A percentile compares a stretch with the other conserved stretches of the same genome.
Evolutionary conservation across 345 rosid genomes (phyloP).

Genomic region (Physaria fendleri): DNA sequence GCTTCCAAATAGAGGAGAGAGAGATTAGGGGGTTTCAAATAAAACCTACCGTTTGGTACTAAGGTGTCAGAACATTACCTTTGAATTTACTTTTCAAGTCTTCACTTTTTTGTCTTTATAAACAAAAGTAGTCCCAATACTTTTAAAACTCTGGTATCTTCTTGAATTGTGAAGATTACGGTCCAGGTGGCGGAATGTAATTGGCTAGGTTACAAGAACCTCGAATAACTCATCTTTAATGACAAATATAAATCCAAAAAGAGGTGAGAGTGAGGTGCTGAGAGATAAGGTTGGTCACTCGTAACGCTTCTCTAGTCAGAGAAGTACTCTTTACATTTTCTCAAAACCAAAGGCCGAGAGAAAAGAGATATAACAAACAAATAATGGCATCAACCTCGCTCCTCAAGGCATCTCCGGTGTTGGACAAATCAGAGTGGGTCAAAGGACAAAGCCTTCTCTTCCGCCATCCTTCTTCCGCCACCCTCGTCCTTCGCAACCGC

Average conservation of each 20-base stretch:
- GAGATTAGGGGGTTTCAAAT: constrained; percentile 17
- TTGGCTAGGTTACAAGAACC: constrained; percentile 56
- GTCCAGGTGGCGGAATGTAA: constrained; percentile 46
- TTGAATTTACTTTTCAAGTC: neutral
- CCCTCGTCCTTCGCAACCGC: constrained; percentile 45
- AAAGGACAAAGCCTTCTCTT: constrained; percentile 56
- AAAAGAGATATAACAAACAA: neutral
- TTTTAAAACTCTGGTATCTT: no score
- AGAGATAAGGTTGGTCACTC: constrained; percentile 35
- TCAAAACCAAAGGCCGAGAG: constrained; percentile 20
- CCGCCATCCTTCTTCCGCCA: constrained; percentile 55
- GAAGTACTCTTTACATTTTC: no score
- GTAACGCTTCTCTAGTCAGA: no score
- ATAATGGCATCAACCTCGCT: constrained; percentile 85
- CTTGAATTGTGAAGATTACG: constrained; percentile 36
- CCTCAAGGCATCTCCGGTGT: constrained; percentile 73
- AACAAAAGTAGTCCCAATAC: neutral
- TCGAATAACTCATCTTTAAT: constrained; percentile 64
- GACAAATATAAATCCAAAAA: constrained; percentile 41
- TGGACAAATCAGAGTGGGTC: constrained; percentile 77
- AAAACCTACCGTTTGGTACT: constrained; percentile 23
- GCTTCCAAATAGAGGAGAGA: neutral
- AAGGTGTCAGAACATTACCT: constrained; percentile 1
- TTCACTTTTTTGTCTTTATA: neutral
- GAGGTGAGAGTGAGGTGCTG: constrained; percentile 24